Conservation (phyloP, 805 yeast species). For the Candida corydali region DNA sequence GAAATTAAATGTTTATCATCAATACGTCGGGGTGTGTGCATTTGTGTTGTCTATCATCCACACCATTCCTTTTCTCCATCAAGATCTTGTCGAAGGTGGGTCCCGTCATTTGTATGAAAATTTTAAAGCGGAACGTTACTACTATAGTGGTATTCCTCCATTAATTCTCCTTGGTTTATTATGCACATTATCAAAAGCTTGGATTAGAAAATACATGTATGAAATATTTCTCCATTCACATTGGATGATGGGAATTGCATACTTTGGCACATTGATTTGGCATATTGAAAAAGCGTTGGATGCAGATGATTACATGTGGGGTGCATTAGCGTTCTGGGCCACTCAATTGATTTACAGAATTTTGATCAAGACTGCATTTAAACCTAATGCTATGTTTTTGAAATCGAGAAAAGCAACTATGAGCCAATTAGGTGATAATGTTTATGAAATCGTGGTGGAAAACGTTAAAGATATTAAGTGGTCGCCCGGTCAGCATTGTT, state of each 20-base stretch:
- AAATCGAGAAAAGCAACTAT: conserved; percentile 33
- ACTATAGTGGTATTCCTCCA: conserved; percentile 45
- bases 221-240: conserved; percentile 50
- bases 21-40: conserved; percentile 41
- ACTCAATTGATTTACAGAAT: conserved; percentile 46
- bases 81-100: conserved; percentile 48
- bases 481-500: conserved; percentile 56
- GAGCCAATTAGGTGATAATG: conserved; percentile 18
- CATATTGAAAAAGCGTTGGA: conserved; percentile 36
- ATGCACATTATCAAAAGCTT: conserved; percentile 39
- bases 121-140: conserved; percentile 17
- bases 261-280: conserved; percentile 42
- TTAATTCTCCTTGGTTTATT: conserved; percentile 40
- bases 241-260: conserved; percentile 50
- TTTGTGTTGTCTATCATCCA: conserved; percentile 46
- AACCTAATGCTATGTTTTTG: conserved; percentile 38
- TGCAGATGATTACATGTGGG: conserved; percentile 43
- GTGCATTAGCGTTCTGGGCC: conserved; percentile 49
- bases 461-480: conserved; percentile 36
- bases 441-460: conserved; percentile 32
- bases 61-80: conserved; percentile 46
- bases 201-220: conserved; percentile 37
- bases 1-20: conserved; percentile 49
- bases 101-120: conserved; percentile 13
- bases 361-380: conserved; percentile 41